These are phyloP conservation scores for Bretschneidera sinensis DNA, from an alignment of 345 rosid genomes.

Conservation along the genomic window DNA sequence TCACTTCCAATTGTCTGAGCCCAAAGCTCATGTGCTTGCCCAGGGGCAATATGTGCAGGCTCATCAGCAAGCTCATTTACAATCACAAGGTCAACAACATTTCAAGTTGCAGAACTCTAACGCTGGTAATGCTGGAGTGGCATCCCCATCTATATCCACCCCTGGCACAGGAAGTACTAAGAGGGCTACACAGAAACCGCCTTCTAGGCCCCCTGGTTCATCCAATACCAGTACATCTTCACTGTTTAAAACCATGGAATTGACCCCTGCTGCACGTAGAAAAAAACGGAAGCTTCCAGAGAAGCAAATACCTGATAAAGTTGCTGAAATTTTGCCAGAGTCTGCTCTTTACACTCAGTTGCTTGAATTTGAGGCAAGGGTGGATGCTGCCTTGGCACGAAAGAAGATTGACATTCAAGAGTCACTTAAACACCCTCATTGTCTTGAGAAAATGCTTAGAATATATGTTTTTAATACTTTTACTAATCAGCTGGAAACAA, in stretches of 20 bases:
- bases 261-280: constrained; percentile 41
- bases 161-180: constrained; percentile 40
- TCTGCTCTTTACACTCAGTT: constrained; percentile 45
- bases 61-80: constrained; percentile 29
- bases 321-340: constrained; percentile 45
- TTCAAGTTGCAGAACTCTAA: constrained; percentile 4
- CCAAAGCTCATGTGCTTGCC: constrained; percentile 34
- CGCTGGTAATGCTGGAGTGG: constrained; percentile 22
- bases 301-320: constrained; percentile 47
- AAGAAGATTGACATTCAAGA: constrained; percentile 47
- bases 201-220: constrained; percentile 41
- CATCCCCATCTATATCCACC: constrained; percentile 30
- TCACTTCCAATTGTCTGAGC: constrained; percentile 52
- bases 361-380: constrained; percentile 51
- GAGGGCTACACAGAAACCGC: constrained; percentile 41
- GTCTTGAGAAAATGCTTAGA: constrained; percentile 41
- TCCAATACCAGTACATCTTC: constrained; percentile 26
- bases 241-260: constrained; percentile 51
- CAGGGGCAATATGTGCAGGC: constrained; percentile 36
- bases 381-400: constrained; percentile 45
- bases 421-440: constrained; percentile 40
- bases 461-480: constrained; percentile 49
- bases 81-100: constrained; percentile 9
- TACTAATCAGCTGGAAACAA: constrained; percentile 32
- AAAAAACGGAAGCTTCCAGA: constrained; percentile 46